phyloP scores from a whole-genome alignment of 352 stramenopile species.

The Globisporangium megalacanthum region DNA sequence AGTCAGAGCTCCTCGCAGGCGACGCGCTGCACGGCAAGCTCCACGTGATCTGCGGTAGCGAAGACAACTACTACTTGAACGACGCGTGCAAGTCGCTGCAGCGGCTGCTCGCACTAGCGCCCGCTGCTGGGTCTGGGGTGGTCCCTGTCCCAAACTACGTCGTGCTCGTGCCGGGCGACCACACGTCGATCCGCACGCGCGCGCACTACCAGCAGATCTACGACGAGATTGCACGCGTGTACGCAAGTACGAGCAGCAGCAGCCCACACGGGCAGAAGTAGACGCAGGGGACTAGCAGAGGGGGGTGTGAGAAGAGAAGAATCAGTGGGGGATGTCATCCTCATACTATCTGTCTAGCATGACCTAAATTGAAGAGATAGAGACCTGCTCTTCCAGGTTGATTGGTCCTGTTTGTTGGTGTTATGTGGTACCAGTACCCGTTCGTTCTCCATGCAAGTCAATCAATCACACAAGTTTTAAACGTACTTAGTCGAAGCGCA shows the following conservation, averaged over 20 bases:
- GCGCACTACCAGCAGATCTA: slow-evolving; percentile 61
- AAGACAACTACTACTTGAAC: slow-evolving; percentile 79
- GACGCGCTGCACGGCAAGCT: slow-evolving; percentile 46
- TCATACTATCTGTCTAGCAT: no score
- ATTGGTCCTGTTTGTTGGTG: no score
- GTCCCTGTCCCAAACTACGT: slow-evolving; percentile 43
- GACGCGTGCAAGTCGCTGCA: slow-evolving; percentile 56
- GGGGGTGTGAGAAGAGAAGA: no score
- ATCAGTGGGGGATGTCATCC: no score
- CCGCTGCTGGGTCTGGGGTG: slow-evolving; percentile 9
- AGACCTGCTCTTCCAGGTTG: no score
- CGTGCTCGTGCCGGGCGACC: slow-evolving; percentile 60
- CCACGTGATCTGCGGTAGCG: slow-evolving; percentile 63
- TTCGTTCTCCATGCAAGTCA: no score
- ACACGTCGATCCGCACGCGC: slow-evolving; percentile 62
- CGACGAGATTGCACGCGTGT: slow-evolving; percentile 46
- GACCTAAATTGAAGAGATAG: no score
- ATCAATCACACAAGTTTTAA: no score
- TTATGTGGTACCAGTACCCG: no score
- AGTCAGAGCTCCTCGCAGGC: slow-evolving; percentile 29
- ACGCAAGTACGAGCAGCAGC: slow-evolving; percentile 1
- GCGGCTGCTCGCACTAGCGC: slow-evolving; percentile 29
- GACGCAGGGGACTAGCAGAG: background rate
- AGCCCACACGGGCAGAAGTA: background rate
- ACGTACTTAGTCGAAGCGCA: no score